Percentiles rank a stretch among this genome's conserved stretches.
phyloP scores from a whole-genome alignment of 2,329 filamentous ascomycete genomes.

The Huntiella moniliformis region DNA sequence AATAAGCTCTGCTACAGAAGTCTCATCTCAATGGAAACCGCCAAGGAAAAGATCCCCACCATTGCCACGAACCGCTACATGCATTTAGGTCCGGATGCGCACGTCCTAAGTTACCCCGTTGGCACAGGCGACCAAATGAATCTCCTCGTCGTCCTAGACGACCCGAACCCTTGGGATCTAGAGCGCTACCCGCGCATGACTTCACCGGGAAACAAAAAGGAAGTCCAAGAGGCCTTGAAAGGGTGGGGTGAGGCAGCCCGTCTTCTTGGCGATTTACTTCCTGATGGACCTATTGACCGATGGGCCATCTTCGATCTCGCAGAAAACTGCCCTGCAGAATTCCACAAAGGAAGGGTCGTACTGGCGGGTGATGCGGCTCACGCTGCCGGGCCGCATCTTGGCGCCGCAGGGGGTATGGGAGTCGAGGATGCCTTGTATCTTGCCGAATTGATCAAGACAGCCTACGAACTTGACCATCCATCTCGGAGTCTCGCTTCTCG shows the following conservation, averaged over 20 bases:
- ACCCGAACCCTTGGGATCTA: conserved; percentile 20
- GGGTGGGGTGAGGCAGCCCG: conserved; percentile 15
- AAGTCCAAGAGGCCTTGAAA: background rate
- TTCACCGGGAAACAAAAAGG: background rate
- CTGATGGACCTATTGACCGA: conserved; percentile 24
- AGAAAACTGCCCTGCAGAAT: conserved; percentile 10
- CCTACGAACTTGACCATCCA: background rate
- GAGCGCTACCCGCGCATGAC: conserved; percentile 11
- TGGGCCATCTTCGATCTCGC: conserved; percentile 13
- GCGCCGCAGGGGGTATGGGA: conserved; percentile 16
- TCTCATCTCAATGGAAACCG: conserved; percentile 39
- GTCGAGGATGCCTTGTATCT: conserved; percentile 15
- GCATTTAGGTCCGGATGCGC: conserved; percentile 36
- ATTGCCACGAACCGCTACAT: conserved; percentile 31
- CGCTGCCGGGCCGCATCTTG: conserved; percentile 15
- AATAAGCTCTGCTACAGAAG: conserved; percentile 44
- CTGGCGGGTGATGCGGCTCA: conserved; percentile 16
- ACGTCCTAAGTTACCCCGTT: conserved; percentile 43
- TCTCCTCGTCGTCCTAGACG: conserved; percentile 28
- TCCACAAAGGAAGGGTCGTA: conserved; percentile 12
- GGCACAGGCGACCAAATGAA: conserved; percentile 38
- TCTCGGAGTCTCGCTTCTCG: background rate
- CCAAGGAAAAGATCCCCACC: conserved; percentile 27
- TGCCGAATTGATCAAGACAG: background rate
- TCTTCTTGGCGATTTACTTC: conserved; percentile 24